These are phyloP conservation scores for Nakazawaea laoshanensis DNA, from an alignment of 805 yeast species.

Conservation along the genomic window DNA sequence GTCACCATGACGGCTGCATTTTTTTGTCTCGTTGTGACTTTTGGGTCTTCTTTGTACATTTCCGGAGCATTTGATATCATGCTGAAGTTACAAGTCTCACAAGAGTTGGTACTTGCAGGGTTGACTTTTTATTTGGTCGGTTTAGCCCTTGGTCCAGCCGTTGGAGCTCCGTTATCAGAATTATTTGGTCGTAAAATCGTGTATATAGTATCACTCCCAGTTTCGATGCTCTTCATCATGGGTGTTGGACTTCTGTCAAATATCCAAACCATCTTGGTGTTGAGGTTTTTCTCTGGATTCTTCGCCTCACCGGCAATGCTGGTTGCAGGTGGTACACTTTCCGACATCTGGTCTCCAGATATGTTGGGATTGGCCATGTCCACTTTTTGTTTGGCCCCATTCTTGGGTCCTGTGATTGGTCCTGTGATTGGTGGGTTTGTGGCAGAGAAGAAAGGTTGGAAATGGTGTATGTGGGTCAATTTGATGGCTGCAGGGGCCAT, in stretches of 20 bases:
- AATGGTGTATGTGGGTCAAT: conserved; percentile 67
- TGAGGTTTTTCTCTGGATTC: conserved; percentile 68
- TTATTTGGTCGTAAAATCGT: conserved; percentile 58
- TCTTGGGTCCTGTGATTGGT: conserved; percentile 73
- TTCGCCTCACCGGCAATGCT: conserved; percentile 79
- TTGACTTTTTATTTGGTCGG: conserved; percentile 64
- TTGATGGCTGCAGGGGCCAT: conserved; percentile 59
- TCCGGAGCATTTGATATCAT: conserved; percentile 52
- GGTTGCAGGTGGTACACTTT: conserved; percentile 76
- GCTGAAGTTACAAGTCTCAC: conserved; percentile 39
- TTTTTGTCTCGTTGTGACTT: conserved; percentile 59
- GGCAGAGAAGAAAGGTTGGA: conserved; percentile 54
- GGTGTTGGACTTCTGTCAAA: conserved; percentile 62
- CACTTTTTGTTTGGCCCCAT: conserved; percentile 70
- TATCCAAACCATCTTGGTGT: conserved; percentile 52
- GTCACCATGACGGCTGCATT: conserved; percentile 57
- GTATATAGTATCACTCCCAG: conserved; percentile 50
- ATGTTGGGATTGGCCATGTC: conserved; percentile 70
- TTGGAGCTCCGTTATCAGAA: conserved; percentile 70
- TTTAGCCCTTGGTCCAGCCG: conserved; percentile 60
- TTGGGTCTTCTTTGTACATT: conserved; percentile 70
- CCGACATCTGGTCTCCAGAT: conserved; percentile 65
- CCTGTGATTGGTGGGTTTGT: conserved; percentile 72
- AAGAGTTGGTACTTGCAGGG: conserved; percentile 59
- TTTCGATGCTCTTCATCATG: conserved; percentile 65